Evolutionary conservation across 768 basidiomycete species (phyloP).

Genomic region (Collybiopsis confluens): DNA sequence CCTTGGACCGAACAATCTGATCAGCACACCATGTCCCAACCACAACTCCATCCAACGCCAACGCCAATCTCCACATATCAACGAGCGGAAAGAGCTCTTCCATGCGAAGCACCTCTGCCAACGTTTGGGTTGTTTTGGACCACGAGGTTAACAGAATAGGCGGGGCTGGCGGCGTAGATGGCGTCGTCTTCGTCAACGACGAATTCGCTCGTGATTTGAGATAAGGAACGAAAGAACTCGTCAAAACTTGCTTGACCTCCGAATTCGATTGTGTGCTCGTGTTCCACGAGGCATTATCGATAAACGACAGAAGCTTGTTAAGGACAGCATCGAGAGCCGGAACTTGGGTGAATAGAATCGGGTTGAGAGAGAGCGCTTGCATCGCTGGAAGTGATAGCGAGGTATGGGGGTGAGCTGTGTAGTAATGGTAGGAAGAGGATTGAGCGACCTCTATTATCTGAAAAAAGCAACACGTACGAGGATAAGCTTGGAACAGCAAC

Average conservation of each 20-base stretch:
- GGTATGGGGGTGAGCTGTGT: conserved; percentile 71
- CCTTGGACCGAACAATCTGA: no score
- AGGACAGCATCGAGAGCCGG: conserved; percentile 65
- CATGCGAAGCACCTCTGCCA: conserved; percentile 43
- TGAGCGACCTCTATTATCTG: neutral
- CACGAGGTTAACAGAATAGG: conserved; percentile 43
- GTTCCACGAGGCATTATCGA: conserved; percentile 45
- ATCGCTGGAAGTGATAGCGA: conserved; percentile 55
- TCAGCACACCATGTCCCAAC: conserved; percentile 50
- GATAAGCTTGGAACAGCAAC: conserved; percentile 71
- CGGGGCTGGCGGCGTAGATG: conserved; percentile 28
- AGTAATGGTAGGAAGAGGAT: neutral
- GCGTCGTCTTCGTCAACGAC: conserved; percentile 3
- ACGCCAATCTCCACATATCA: conserved; percentile 78
- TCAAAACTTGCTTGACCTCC: conserved; percentile 48
- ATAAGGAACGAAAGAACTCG: conserved; percentile 51
- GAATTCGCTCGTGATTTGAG: conserved; percentile 46
- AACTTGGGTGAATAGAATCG: conserved; percentile 72
- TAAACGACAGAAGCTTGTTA: conserved; percentile 57
- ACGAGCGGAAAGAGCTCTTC: conserved; percentile 73
- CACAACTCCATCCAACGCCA: conserved; percentile 61
- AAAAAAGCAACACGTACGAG: conserved; percentile 49
- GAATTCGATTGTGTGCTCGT: conserved; percentile 21
- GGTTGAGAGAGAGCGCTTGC: conserved; percentile 60
- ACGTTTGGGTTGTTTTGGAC: conserved; percentile 39